These are phyloP conservation scores for Pilatotrama ljubarskyi DNA, from an alignment of 768 basidiomycete species.

Conservation along the genomic window DNA sequence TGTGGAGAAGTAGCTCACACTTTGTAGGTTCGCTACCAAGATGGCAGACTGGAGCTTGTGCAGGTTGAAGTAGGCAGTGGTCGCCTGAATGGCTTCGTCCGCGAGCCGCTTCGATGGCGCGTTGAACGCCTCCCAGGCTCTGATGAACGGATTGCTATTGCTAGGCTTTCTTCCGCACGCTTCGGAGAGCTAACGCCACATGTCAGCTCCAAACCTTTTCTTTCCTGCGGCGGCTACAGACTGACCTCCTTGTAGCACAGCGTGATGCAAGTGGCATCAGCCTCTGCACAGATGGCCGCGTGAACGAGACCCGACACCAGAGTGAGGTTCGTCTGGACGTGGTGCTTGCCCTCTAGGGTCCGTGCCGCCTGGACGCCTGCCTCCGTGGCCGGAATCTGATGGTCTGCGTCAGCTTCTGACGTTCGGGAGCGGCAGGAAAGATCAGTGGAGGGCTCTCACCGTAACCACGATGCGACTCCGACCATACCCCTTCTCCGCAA, in stretches of 20 bases:
- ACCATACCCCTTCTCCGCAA: slow-evolving; percentile 41
- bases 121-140: slow-evolving; percentile 22
- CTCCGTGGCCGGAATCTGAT: slow-evolving; percentile 59
- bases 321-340: slow-evolving; percentile 52
- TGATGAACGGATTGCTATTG: slow-evolving; percentile 4
- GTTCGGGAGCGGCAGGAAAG: not conserved
- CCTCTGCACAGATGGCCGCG: slow-evolving; percentile 54
- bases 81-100: slow-evolving; percentile 48
- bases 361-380: slow-evolving; percentile 51
- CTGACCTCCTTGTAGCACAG: slow-evolving; percentile 53
- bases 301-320: slow-evolving; percentile 56
- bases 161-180: slow-evolving; percentile 1
- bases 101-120: slow-evolving; percentile 39
- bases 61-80: slow-evolving; percentile 43
- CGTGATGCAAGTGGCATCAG: slow-evolving; percentile 48
- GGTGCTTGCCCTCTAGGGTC: slow-evolving; percentile 37
- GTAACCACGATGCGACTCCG: slow-evolving; percentile 48
- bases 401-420: slow-evolving; percentile 2
- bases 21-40: slow-evolving; percentile 5
- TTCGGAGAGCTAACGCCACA: slow-evolving; percentile 10
- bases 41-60: slow-evolving; percentile 34
- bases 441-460: slow-evolving; percentile 36
- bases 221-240: not conserved
- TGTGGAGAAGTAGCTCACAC: not conserved
- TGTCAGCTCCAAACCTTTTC: slow-evolving; percentile 5